Evolutionary conservation across 805 yeast species (phyloP).

Genomic region (Saccharomycopsis babjevae): DNA sequence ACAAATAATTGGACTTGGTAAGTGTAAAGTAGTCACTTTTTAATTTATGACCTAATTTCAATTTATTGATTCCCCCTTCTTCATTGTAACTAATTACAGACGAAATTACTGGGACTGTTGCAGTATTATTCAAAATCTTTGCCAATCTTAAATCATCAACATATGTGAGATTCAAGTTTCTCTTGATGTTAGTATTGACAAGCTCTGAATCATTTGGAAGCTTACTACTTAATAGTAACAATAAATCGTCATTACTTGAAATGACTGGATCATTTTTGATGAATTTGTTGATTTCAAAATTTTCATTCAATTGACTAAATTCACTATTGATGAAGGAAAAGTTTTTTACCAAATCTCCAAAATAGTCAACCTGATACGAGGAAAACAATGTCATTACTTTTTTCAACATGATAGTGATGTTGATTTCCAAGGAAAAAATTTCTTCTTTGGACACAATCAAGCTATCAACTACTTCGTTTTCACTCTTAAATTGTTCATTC

Average conservation of each 20-base stretch:
- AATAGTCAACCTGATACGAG: constrained; percentile 15
- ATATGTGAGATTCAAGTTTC: constrained; percentile 7
- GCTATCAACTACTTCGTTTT: constrained; percentile 10
- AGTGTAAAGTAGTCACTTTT: constrained; percentile 16
- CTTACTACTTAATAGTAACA: constrained; percentile 14
- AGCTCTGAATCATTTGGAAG: constrained; percentile 13
- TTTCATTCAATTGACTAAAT: constrained; percentile 12
- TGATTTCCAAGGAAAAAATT: constrained; percentile 14
- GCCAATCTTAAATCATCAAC: constrained; percentile 10
- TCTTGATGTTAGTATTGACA: constrained; percentile 6
- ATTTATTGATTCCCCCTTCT: constrained; percentile 5
- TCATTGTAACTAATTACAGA: constrained; percentile 16
- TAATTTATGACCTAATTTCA: constrained; percentile 13
- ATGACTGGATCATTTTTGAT: constrained; percentile 1
- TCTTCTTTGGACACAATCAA: constrained; percentile 16
- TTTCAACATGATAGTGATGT: constrained; percentile 12
- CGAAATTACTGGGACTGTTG: constrained; percentile 15
- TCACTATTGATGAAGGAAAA: constrained; percentile 9
- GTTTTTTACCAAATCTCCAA: constrained; percentile 15
- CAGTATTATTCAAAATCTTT: constrained; percentile 12
- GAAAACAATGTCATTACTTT: constrained; percentile 14
- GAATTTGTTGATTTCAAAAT: constrained; percentile 16
- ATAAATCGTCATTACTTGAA: constrained; percentile 12
- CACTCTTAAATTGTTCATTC: constrained; percentile 11
- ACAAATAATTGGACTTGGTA: constrained; percentile 16